Conservation (phyloP, 768 basidiomycete species). For the Trametes meyenii region DNA sequence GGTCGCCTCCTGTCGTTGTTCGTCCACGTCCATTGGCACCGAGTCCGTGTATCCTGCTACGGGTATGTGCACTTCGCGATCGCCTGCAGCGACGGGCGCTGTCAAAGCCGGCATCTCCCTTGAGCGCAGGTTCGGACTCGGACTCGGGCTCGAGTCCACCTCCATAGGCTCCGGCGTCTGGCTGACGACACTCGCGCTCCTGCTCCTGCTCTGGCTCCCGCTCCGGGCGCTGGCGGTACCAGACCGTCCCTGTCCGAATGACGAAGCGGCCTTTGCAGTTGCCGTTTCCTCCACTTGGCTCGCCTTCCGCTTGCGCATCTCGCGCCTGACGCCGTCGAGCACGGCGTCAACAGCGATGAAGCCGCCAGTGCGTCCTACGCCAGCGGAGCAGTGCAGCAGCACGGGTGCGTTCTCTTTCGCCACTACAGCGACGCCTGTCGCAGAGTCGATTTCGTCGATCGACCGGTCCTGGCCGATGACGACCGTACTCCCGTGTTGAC, state of each 20-base stretch:
- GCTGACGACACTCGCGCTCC: conserved; percentile 23
- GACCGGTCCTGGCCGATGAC: background rate
- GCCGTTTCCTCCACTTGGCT: conserved; percentile 16
- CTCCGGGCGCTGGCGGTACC: conserved; percentile 28
- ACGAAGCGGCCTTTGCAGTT: conserved; percentile 14
- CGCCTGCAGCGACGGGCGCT: conserved; percentile 22
- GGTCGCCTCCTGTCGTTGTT: background rate
- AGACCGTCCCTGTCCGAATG: conserved; percentile 7
- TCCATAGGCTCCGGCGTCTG: conserved; percentile 24
- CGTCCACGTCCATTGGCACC: conserved; percentile 36
- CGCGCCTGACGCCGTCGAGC: conserved; percentile 71
- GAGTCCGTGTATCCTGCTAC: conserved; percentile 27
- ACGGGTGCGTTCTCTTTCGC: conserved; percentile 62
- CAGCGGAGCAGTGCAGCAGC: conserved; percentile 89
- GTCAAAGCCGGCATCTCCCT: conserved; percentile 22
- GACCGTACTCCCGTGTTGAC: background rate
- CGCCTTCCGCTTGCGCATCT: conserved; percentile 47
- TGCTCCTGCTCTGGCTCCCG: conserved; percentile 14
- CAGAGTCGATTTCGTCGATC: conserved; percentile 48
- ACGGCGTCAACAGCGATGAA: conserved; percentile 90
- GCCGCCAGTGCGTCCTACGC: conserved; percentile 92
- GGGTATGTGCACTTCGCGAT: conserved; percentile 27
- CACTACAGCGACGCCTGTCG: conserved; percentile 58
- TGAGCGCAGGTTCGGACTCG: background rate
- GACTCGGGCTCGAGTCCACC: conserved; percentile 21